phyloP scores from a whole-genome alignment of 768 basidiomycete genomes.

The Kondoa malvinella region DNA sequence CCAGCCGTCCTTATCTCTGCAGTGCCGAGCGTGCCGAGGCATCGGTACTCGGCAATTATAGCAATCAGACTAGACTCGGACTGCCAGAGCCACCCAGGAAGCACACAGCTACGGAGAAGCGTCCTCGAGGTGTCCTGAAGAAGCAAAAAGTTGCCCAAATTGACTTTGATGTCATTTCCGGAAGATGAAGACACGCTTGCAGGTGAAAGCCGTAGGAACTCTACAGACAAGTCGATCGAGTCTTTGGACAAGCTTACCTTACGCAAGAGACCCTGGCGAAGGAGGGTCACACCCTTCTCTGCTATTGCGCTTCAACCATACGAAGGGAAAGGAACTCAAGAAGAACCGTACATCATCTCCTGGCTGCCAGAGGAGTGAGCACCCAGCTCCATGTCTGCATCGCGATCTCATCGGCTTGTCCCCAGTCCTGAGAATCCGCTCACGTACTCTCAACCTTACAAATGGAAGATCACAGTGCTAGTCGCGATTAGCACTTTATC shows the following conservation, averaged over 20 bases:
- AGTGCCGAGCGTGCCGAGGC: too few species aligned
- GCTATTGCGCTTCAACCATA: not conserved
- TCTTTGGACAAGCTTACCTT: not conserved
- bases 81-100: too few species aligned
- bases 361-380: not conserved
- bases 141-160: not conserved
- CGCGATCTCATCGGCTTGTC: not conserved
- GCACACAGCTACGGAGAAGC: too few species aligned
- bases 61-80: too few species aligned
- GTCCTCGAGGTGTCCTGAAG: not conserved
- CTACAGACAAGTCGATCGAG: not conserved
- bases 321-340: not conserved
- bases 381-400: not conserved
- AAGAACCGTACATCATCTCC: not conserved
- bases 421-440: too few species aligned
- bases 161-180: too few species aligned
- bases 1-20: too few species aligned
- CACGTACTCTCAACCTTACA: not conserved
- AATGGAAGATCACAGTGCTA: not conserved
- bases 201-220: not conserved
- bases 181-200: not conserved
- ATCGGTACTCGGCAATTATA: too few species aligned
- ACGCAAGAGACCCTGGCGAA: not conserved
- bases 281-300: not conserved
- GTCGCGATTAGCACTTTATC: constrained; percentile 14